Percentiles rank a stretch among this genome's conserved stretches.
These are phyloP conservation scores for Cryptosporidium muris DNA, from an alignment of 169 alveolate genomes.

Conservation along the genomic window DNA sequence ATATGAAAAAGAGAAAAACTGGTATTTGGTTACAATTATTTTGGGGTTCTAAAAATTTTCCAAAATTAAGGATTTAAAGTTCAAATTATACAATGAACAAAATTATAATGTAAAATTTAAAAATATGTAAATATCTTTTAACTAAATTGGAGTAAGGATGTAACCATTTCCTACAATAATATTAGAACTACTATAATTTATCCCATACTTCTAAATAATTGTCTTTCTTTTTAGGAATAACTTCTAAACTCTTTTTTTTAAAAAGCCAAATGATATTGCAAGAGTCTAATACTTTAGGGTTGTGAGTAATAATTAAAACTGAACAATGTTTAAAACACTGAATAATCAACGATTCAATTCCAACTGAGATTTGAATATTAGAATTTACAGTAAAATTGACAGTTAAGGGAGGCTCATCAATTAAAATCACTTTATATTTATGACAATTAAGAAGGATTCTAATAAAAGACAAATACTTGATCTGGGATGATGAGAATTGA, in stretches of 20 bases:
- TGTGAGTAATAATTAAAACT: constrained; percentile 34
- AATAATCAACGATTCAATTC: constrained; percentile 1
- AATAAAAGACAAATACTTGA: constrained; percentile 79
- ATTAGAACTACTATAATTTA: neutral
- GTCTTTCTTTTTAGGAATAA: neutral
- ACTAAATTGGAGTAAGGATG: no score
- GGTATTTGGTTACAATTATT: no score
- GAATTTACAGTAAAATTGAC: constrained; percentile 5
- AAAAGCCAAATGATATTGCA: constrained; percentile 41
- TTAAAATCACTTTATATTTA: constrained; percentile 75
- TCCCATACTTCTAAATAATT: constrained; percentile 3
- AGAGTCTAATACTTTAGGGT: neutral
- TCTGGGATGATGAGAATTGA: constrained; percentile 72
- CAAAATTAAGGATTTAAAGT: no score
- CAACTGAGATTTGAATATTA: neutral
- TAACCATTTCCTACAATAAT: neutral
- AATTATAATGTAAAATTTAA: no score
- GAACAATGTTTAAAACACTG: constrained; percentile 34
- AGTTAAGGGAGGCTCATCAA: constrained; percentile 83
- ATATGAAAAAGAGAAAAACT: no score
- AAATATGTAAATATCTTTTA: no score
- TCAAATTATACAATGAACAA: no score
- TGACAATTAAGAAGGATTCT: constrained; percentile 75
- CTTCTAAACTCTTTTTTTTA: constrained; percentile 29
- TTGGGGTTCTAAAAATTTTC: no score